A percentile compares a stretch with the other conserved stretches of the same genome.
phyloP scores from a whole-genome alignment of 2,329 filamentous ascomycete species.

The Aureobasidium sp. region DNA sequence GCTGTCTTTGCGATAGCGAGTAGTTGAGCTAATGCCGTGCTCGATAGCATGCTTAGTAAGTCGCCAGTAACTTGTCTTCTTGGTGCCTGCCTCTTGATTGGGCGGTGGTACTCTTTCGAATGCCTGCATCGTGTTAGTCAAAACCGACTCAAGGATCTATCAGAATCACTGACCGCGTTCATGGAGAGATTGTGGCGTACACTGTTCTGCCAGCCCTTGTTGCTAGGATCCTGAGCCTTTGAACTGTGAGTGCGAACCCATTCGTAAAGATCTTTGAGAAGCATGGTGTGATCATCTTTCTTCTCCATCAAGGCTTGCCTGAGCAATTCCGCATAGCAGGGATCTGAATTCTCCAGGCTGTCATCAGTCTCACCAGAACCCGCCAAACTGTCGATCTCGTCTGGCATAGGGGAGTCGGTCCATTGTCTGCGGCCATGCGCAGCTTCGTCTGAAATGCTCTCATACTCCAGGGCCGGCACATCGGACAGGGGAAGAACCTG shows the following conservation, averaged over 20 bases:
- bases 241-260: conserved; percentile 81
- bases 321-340: conserved; percentile 70
- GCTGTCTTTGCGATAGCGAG: conserved; percentile 47
- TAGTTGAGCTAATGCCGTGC: conserved; percentile 72
- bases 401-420: conserved; percentile 4
- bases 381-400: not conserved
- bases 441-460: not conserved
- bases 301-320: conserved; percentile 62
- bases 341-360: conserved; percentile 21
- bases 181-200: conserved; percentile 94
- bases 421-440: not conserved
- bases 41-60: conserved; percentile 65
- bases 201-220: conserved; percentile 82
- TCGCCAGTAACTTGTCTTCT: conserved; percentile 71
- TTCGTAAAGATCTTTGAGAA: conserved; percentile 78
- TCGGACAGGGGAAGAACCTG: conserved; percentile 2
- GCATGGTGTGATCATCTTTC: conserved; percentile 52
- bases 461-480: conserved; percentile 8
- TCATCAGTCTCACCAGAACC: not conserved
- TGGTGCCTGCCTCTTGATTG: conserved; percentile 39
- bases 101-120: conserved; percentile 46
- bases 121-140: conserved; percentile 35
- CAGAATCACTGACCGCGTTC: conserved; percentile 64
- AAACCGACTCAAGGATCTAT: not conserved
- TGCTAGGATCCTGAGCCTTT: conserved; percentile 56